A percentile compares a stretch with the other conserved stretches of the same genome.
Evolutionary conservation across 208 protist species (phyloP).

Genomic region (Leishmania gerbilli): DNA sequence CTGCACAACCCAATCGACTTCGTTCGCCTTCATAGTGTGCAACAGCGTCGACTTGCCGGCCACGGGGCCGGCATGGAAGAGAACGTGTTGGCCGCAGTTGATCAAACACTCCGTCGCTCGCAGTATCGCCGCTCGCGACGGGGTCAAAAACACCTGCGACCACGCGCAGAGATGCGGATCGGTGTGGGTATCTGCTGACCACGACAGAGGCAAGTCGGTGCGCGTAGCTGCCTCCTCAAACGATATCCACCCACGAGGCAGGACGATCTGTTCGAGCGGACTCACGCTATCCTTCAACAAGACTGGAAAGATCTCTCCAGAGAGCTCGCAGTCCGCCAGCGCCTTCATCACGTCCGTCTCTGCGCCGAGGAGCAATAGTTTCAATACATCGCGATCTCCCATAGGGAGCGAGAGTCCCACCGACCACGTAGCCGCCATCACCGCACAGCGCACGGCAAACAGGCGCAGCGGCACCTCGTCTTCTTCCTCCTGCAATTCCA

Average conservation of each 20-base stretch:
- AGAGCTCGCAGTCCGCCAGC: conserved; percentile 18
- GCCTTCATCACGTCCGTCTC: conserved; percentile 25
- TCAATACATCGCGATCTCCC: conserved; percentile 40
- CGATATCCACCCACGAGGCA: conserved; percentile 69
- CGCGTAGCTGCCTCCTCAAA: conserved; percentile 42
- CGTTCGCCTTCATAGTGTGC: conserved; percentile 49
- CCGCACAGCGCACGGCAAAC: conserved; percentile 48
- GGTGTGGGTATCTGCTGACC: conserved; percentile 43
- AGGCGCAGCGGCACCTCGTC: conserved; percentile 33
- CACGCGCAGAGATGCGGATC: conserved; percentile 44
- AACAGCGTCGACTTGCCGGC: conserved; percentile 80
- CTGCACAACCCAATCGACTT: conserved; percentile 55
- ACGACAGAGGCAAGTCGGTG: conserved; percentile 43
- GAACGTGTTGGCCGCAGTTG: conserved; percentile 74
- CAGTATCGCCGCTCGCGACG: conserved; percentile 57
- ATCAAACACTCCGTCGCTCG: conserved; percentile 72
- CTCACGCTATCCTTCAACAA: conserved; percentile 18
- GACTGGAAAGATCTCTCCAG: conserved; percentile 28
- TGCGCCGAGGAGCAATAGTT: conserved; percentile 45
- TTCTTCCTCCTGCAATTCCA: conserved; percentile 35
- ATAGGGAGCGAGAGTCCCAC: conserved; percentile 34
- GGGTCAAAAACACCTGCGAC: conserved; percentile 60
- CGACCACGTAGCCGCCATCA: conserved; percentile 68
- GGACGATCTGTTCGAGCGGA: conserved; percentile 31
- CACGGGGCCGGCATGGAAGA: conserved; percentile 50